These are phyloP conservation scores for Ogataea chonburiensis DNA, from an alignment of 805 yeast genomes.

Conservation along the genomic window DNA sequence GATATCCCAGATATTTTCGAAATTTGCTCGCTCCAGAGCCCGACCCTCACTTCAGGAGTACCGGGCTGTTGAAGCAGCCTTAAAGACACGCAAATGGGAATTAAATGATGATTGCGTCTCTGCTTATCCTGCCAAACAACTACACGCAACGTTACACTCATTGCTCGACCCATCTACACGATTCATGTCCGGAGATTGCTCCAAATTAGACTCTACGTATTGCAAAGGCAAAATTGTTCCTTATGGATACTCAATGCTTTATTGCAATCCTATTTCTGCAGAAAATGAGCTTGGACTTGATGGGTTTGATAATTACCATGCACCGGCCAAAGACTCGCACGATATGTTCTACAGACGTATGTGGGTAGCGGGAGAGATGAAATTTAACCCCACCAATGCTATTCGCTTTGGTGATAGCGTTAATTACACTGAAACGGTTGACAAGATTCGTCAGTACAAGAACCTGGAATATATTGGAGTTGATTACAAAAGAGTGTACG, in stretches of 20 bases:
- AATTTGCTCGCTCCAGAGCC: constrained; percentile 4
- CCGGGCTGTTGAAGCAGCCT: constrained; percentile 11
- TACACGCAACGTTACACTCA: constrained; percentile 31
- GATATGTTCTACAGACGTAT: constrained; percentile 56
- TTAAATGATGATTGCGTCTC: constrained; percentile 31
- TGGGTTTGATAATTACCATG: constrained; percentile 79
- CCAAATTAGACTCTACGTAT: constrained; percentile 17
- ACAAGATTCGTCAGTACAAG: constrained; percentile 35
- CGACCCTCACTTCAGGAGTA: constrained; percentile 12
- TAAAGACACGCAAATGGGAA: constrained; percentile 25
- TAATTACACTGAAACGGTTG: constrained; percentile 53
- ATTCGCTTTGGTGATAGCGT: constrained; percentile 39
- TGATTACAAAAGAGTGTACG: constrained; percentile 51
- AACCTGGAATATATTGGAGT: constrained; percentile 46
- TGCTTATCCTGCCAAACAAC: constrained; percentile 26
- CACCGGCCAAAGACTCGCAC: constrained; percentile 43
- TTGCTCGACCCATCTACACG: constrained; percentile 10
- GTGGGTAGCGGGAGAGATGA: constrained; percentile 76
- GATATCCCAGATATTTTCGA: constrained; percentile 4
- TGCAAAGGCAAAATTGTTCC: constrained; percentile 31
- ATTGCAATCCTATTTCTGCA: constrained; percentile 56
- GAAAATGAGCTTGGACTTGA: constrained; percentile 55
- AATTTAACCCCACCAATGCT: constrained; percentile 34
- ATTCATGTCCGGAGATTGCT: constrained; percentile 17
- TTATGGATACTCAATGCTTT: constrained; percentile 64